phyloP scores from a whole-genome alignment of 306 rosid genomes.

The Pterocarpus macrocarpus region DNA sequence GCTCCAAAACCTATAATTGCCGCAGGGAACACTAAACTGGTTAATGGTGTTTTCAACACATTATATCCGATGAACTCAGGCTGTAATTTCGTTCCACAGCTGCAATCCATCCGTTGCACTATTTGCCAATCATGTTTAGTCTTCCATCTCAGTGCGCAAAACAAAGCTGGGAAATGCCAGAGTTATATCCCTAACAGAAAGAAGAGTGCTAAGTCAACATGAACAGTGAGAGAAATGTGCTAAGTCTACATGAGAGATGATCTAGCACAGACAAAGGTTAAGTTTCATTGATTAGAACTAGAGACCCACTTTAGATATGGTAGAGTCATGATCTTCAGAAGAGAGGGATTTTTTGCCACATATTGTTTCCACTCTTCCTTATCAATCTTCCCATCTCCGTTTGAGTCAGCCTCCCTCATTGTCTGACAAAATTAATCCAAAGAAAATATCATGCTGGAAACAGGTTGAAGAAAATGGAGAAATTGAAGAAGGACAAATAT shows the following conservation, averaged over 20 bases:
- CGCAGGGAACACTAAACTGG: background rate
- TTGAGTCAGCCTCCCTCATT: conserved; percentile 67
- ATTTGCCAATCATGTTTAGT: conserved; percentile 39
- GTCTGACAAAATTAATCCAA: conserved; percentile 54
- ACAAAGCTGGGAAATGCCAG: conserved; percentile 83
- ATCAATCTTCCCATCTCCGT: conserved; percentile 82
- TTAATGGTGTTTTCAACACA: conserved; percentile 15
- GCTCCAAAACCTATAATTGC: background rate
- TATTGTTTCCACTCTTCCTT: conserved; percentile 72
- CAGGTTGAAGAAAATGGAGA: conserved; percentile 5
- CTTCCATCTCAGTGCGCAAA: conserved; percentile 57
- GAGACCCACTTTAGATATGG: conserved; percentile 72
- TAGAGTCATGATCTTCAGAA: conserved; percentile 77
- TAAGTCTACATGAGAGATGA: background rate
- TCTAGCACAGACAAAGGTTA: background rate
- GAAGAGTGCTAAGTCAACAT: conserved; percentile 7
- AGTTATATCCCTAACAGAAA: conserved; percentile 72
- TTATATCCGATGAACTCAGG: background rate
- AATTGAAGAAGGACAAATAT: conserved; percentile 9
- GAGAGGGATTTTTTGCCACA: conserved; percentile 64
- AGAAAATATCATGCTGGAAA: conserved; percentile 2
- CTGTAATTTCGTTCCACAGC: background rate
- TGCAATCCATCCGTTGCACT: conserved; percentile 18
- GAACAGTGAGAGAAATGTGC: background rate
- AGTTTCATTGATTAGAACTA: conserved; percentile 21